Evolutionary conservation across 1,284 basidiomycete species (phyloP), one percentile per base, ranked within the genome.

Genomic region (Rhodotorula sp.): DNA sequence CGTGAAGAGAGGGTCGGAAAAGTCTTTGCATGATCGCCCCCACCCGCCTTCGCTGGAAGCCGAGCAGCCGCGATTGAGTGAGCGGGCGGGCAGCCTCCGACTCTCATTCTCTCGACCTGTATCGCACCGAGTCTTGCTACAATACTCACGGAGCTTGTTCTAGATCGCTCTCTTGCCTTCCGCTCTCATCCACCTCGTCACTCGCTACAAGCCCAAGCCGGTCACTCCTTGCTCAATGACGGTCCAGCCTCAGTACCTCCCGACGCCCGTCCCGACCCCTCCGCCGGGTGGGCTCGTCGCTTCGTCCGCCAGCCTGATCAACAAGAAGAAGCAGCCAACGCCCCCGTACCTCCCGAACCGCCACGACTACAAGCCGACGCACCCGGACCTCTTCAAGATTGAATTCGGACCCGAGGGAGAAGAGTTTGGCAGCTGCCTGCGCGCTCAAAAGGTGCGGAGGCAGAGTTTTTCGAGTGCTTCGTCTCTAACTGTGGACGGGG

Each of bases 301-400:
- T 3, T 20, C 34, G 23, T 43, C 34, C 20, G 20, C 39, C 26
- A 43, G 23, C 21, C 51, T 20, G 34, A 52, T 62, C 31, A 62
- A 52, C 60, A 56, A 49, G 54, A 49, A 49, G 47, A 67, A 67
- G 47, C 60, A 62, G 46, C 60, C 54, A 21, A 23, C 43, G n/a
- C 74, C 74, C n/a, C 75, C 75, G 16, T 74, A 72, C 67, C 62
- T 72, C 26, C 73, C 73, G n/a, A 57, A 68, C 21, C 61, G 69
- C 10, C 49, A 72, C 51, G 57, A 60, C 52, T 75, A 76, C 70
- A 14, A 26, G 10, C 69, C 73, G 20, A 77, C 76, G 15, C 73
- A 77, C 62, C 62, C 67, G 14, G 61, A 39, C 12, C 49, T 75
- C 5, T 69, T 75, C 46, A 48, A 31, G 20, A 68, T 77, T 52